Evolutionary conservation across 305 asterid species (phyloP), one percentile per base, ranked within the genome.

Genomic region (Fraxinus paxiana): DNA sequence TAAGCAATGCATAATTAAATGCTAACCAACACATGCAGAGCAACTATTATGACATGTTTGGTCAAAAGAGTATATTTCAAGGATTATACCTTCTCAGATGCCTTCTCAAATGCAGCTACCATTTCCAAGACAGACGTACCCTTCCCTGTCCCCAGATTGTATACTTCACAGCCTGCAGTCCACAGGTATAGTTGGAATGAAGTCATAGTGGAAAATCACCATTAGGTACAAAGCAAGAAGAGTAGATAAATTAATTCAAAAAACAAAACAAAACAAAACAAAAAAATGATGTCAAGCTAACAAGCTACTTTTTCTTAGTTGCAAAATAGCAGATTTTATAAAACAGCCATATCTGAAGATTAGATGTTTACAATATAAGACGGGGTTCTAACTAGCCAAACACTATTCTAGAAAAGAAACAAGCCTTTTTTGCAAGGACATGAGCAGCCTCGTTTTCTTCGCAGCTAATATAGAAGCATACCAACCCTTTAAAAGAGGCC

Each of bases 31-130:
- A 26, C 15, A 15, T 15, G 63, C 38, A 46, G 38, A 46, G 70
- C 35, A 26, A 20, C 6, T 13, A 30, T 22, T 12, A 75, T n/a
- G 65, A 22, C 34, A 24, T 37, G n/a, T 17, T 34, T 20, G 77
- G 31, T 41, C 33, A 2, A 73, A 37, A 73, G 7, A 17, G 12
- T 31, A 37, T 2, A 61, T 8, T 22, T 24, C 34, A 63, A 22
- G 33, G n/a, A 48, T 41, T 28, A 24, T 86, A 87, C 88, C 92
- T 89, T 85, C 43, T 87, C 88, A 4, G 92, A 88, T 54, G 89
- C 91, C 86, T 87, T 84, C 85, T 88, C 92, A 82, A 88, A 88
- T 80, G 92, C 89, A 4, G 87, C 85, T 26, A 88, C 92, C 92
- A 88, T 88, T 85, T 88, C 89, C 81, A 88, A 33, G 34, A 88